Evolutionary conservation across 306 rosid genomes (phyloP).

Genomic region (Dryas drummondii): DNA sequence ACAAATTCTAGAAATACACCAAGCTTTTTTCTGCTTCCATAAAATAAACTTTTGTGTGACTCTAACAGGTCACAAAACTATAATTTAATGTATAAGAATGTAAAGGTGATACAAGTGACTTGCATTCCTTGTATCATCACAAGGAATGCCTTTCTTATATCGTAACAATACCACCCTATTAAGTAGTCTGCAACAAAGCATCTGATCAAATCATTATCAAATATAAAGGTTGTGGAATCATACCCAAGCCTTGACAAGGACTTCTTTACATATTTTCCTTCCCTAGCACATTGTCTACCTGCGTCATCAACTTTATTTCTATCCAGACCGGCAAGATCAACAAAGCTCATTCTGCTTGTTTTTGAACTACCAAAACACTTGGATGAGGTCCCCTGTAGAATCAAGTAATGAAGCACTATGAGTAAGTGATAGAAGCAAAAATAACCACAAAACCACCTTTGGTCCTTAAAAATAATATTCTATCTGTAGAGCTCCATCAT

Average conservation of each 20-base stretch:
- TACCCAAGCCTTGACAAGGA: conserved; percentile 92
- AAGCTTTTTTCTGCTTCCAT: background rate
- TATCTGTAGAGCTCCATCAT: background rate
- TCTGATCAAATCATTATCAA: background rate
- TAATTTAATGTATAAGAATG: background rate
- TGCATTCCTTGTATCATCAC: background rate
- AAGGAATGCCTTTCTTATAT: background rate
- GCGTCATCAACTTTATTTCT: conserved; percentile 58
- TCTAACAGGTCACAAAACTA: background rate
- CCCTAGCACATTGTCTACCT: conserved; percentile 59
- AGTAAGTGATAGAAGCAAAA: background rate
- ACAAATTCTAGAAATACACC: background rate
- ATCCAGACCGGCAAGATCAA: conserved; percentile 92
- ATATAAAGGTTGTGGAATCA: conserved; percentile 27
- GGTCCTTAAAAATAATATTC: background rate
- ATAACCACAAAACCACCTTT: background rate
- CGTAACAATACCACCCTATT: background rate
- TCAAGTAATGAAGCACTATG: conserved; percentile 2
- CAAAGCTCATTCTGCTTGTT: conserved; percentile 85
- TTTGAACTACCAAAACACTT: conserved; percentile 88
- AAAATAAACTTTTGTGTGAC: background rate
- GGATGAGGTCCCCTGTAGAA: conserved; percentile 61
- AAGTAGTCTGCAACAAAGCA: background rate
- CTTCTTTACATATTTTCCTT: conserved; percentile 68
- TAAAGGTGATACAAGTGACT: background rate